These are phyloP conservation scores for Gentiana dahurica DNA, from an alignment of 257 asterid genomes.

Conservation along the genomic window DNA sequence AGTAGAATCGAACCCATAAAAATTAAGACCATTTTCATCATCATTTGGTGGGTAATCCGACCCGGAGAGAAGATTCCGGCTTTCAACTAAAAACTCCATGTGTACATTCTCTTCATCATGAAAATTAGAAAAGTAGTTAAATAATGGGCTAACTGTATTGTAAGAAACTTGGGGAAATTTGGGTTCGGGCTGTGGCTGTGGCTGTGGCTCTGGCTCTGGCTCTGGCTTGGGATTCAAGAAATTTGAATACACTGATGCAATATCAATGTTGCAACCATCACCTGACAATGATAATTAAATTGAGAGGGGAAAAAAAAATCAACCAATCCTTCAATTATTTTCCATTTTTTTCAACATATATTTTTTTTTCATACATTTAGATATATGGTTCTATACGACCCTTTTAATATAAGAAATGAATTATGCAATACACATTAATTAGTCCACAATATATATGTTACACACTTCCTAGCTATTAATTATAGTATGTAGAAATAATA, in stretches of 20 bases:
- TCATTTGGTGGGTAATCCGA: slow-evolving; percentile 11
- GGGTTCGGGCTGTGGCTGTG: background rate
- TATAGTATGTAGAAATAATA: too few species aligned
- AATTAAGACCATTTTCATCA: slow-evolving; percentile 6
- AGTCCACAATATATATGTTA: too few species aligned
- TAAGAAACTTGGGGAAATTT: slow-evolving; percentile 2
- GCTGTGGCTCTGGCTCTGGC: too few species aligned
- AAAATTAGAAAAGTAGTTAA: slow-evolving; percentile 17
- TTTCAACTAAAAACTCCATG: slow-evolving; percentile 13
- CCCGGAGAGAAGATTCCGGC: slow-evolving; percentile 7
- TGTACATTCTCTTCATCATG: background rate
- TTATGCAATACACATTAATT: too few species aligned
- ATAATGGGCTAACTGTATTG: slow-evolving; percentile 4
- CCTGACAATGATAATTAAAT: too few species aligned
- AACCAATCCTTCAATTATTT: too few species aligned
- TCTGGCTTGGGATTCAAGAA: slow-evolving; percentile 37
- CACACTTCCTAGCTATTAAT: too few species aligned
- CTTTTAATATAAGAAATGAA: too few species aligned
- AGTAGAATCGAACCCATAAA: slow-evolving; percentile 17
- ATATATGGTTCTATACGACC: too few species aligned
- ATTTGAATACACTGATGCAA: slow-evolving; percentile 53
- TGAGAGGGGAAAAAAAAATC: too few species aligned
- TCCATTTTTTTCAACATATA: too few species aligned
- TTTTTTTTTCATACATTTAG: too few species aligned
- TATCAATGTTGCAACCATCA: slow-evolving; percentile 36